Percentiles rank a stretch among this genome's conserved stretches.
Evolutionary conservation across 192 early-diverging fungal genomes (phyloP).

Genomic region (Spizellomyces punctatus): DNA sequence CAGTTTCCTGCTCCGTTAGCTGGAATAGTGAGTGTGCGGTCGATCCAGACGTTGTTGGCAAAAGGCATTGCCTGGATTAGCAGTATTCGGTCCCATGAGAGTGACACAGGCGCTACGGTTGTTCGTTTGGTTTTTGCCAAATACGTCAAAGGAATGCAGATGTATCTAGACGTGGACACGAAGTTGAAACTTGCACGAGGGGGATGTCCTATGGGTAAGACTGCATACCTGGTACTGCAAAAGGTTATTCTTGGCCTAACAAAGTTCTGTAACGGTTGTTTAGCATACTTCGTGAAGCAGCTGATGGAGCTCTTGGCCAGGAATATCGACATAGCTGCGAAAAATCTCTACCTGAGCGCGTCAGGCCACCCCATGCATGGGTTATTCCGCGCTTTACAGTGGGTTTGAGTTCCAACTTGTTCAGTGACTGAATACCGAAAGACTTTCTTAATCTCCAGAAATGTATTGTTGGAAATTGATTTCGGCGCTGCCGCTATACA

Average conservation of each 20-base stretch:
- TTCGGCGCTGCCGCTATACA: slow-evolving; percentile 3
- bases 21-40: slow-evolving; percentile 63
- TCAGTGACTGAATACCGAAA: no score
- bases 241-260: no score
- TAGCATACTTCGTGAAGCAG: slow-evolving; percentile 36
- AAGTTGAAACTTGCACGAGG: no score
- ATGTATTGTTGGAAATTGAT: slow-evolving; percentile 38
- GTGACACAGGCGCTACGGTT: slow-evolving; percentile 81
- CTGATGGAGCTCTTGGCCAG: slow-evolving; percentile 52
- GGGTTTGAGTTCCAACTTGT: no score
- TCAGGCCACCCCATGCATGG: slow-evolving; percentile 60
- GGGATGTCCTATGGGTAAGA: no score
- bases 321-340: slow-evolving; percentile 48
- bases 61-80: neutral
- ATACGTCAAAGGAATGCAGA: slow-evolving; percentile 55
- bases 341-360: slow-evolving; percentile 53
- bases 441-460: slow-evolving; percentile 10
- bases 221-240: no score
- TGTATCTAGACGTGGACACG: slow-evolving; percentile 1
- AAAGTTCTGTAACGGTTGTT: neutral
- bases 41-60: slow-evolving; percentile 59
- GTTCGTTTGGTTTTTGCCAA: slow-evolving; percentile 78
- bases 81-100: slow-evolving; percentile 70
- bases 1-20: slow-evolving; percentile 64
- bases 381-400: slow-evolving; percentile 52